Percentiles rank a stretch among this genome's conserved stretches.
phyloP scores from a whole-genome alignment of 441 rosid species.

The Mallotus japonicus region DNA sequence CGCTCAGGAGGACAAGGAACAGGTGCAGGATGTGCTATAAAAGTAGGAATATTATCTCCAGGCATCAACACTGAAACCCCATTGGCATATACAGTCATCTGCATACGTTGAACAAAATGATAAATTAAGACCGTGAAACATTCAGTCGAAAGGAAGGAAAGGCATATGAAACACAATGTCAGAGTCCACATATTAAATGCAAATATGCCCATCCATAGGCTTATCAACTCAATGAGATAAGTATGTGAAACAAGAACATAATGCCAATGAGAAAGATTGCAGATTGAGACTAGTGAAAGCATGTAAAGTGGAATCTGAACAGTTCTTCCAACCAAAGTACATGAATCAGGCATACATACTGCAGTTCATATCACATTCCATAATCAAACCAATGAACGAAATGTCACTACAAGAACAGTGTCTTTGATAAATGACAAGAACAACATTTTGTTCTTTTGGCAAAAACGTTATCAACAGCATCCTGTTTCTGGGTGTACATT shows the following conservation, averaged over 20 bases:
- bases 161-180: not conserved
- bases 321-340: too few relatives aligned
- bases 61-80: slow-evolving; percentile 98
- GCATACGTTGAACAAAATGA: slow-evolving; percentile 20
- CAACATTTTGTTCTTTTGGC: not conserved
- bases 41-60: slow-evolving; percentile 81
- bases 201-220: not conserved
- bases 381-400: not conserved
- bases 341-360: not conserved
- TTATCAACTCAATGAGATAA: not conserved
- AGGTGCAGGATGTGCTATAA: slow-evolving; percentile 74
- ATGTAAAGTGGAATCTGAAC: not conserved
- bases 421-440: not conserved
- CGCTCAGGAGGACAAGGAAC: slow-evolving; percentile 45
- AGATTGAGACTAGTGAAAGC: not conserved
- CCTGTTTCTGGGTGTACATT: not conserved
- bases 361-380: not conserved
- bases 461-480: not conserved
- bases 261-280: not conserved
- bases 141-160: not conserved
- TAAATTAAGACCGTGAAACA: not conserved
- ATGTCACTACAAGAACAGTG: not conserved
- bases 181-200: not conserved
- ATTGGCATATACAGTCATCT: slow-evolving; percentile 73
- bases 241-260: not conserved